Evolutionary conservation across 225 moss, liverwort and hornwort species (phyloP).

Genomic region (Pseudoscleropodium purum): DNA sequence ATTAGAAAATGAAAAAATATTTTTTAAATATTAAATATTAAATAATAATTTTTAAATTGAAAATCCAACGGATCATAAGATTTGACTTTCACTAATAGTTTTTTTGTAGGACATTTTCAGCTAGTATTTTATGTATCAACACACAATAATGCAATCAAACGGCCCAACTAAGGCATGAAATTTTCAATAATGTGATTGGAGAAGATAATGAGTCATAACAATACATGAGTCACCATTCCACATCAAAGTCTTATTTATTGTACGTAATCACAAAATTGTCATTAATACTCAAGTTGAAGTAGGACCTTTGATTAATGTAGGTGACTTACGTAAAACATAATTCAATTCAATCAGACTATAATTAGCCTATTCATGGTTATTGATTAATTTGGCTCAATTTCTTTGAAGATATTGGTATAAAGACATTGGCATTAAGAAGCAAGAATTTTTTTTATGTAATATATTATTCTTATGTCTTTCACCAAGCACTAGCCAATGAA

Average conservation of each 20-base stretch:
- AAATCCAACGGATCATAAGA: no score
- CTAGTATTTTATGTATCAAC: no score
- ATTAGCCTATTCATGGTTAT: background rate
- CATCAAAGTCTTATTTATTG: background rate
- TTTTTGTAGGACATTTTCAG: no score
- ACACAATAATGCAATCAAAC: no score
- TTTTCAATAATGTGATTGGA: no score
- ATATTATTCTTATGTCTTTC: background rate
- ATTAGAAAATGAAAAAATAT: no score
- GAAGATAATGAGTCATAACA: background rate
- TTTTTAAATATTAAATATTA: no score
- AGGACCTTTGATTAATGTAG: background rate
- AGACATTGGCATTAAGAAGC: background rate
- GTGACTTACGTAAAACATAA: background rate
- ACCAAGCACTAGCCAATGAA: accelerated
- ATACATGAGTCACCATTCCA: background rate
- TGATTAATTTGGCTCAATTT: background rate
- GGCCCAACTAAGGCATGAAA: no score
- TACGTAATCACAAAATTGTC: background rate
- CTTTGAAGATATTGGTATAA: no score
- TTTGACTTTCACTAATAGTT: no score
- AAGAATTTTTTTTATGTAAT: background rate
- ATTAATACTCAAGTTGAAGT: background rate
- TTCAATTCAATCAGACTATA: background rate
- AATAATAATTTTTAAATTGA: no score